Evolutionary conservation across 176 grass and related monocot species (phyloP), one percentile per base, ranked within the genome.

Genomic region (Hordeum vulgare): DNA sequence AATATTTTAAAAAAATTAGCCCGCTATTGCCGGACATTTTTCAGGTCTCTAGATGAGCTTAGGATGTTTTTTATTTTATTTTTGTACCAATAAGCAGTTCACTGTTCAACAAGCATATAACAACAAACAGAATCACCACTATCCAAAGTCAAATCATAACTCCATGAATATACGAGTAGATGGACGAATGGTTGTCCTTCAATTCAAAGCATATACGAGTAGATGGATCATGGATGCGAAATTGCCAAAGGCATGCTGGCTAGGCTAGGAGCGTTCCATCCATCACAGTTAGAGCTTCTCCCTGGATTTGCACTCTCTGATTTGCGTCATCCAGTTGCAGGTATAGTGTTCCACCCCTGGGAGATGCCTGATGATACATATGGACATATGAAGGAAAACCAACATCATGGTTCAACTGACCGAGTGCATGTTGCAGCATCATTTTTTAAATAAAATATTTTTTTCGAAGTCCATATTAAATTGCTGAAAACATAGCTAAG

Each of bases 251-350:
- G 23, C 21, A 26, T 51, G 15, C 18, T 17, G 13, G 11, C 71
- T 82, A 96, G 40, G 59, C 90, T 79, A 89, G 28, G 31, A 91
- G 24, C 1, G 84, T 89, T 34, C 88, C 91, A 29, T 51, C 21
- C 90, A 96, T 96, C 66, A 91, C 85, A 76, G 85, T 94, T 11
- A 94, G 64, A 63, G 94, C 89, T 88, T 94, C 87, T 77, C 94
- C 94, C 56, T 75, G 76, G 63, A 97, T 93, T 53, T 18, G n/a
- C 63, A 97, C 89, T 54, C 91, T 91, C 79, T 47, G 63, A 24
- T 49, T 33, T 41, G 79, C 53, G 61, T 83, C 89, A 14, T 85
- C 94, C 76, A 93, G 41, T 62, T 94, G 76, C 51, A 94, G 76
- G 75, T 86, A 82, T 68, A 97, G 24, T 80, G 41, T 80, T 31